Base-by-base conservation (phyloP, 139 green algal genomes). In the Diplosphaera chodatii region DNA sequence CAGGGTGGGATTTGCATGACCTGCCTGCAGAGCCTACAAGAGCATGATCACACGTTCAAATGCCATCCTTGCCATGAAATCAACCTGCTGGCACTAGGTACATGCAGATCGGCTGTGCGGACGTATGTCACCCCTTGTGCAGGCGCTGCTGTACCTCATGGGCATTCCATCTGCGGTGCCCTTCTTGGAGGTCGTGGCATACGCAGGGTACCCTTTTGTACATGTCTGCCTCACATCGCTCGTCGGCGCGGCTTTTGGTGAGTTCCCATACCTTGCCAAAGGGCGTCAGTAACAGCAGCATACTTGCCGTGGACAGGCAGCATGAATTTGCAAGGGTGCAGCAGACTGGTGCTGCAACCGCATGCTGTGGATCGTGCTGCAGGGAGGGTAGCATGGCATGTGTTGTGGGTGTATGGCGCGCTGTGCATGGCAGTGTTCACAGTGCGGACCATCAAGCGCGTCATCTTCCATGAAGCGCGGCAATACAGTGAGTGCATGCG, bases 391-490 rank as follows among this genome's bases (percentile, higher is more conserved):
- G 80, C 73, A 0, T 97, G 91, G 71, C 87, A 89, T 23, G 74
- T 33, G 0, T 64, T 80, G 10, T 91, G 90, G 80, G 64, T 82
- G 18, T 98, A 96, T 77, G 83, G 86, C 40, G 86, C 78, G 62
- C 41, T 94, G 3, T 91, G 80, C 76, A 90, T 87, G 75, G 91
- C 84, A 1, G 70, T 96, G 1, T 97, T 98, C 80, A 77, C 97
- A 32, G 92, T 98, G 31, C 86, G 92, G 28, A 96, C 91, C 21
- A 87, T 98, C 82, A 98, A 98, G 79, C 81, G 94, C 1, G 78
- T 95, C 33, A 83, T 98, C 32, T 93, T 96, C 74, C 81, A 88
- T 56, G 90, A 96, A 69, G 75, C 85, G 3, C 74, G 85, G 30
- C 77, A 88, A 21, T 91, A 95, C 69, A 79, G 83, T 86, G 59